Evolutionary conservation across 495 filamentous ascomycete species (phyloP).

Genomic region (Aspergillus leporis): DNA sequence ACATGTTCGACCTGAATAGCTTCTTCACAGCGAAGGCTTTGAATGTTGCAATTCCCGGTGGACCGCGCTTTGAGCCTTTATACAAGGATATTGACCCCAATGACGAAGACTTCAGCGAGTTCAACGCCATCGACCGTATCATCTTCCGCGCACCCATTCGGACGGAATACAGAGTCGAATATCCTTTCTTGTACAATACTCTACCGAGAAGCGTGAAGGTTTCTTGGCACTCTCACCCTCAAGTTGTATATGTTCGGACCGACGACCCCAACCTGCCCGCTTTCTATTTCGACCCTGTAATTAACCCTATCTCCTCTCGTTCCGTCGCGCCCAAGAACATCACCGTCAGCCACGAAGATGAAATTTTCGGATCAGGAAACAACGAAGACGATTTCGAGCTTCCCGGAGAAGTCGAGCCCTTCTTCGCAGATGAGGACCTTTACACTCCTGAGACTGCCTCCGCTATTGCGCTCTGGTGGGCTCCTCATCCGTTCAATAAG

Average conservation of each 20-base stretch:
- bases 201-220: slow-evolving; percentile 92
- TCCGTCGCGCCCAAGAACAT: slow-evolving; percentile 95
- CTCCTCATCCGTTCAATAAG: slow-evolving; percentile 93
- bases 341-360: slow-evolving; percentile 89
- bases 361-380: slow-evolving; percentile 84
- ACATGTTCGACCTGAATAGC: slow-evolving; percentile 95
- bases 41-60: slow-evolving; percentile 95
- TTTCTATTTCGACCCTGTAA: slow-evolving; percentile 96
- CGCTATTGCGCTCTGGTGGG: slow-evolving; percentile 97
- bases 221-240: slow-evolving; percentile 91
- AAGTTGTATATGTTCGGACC: slow-evolving; percentile 84
- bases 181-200: slow-evolving; percentile 94
- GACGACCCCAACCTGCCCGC: slow-evolving; percentile 90
- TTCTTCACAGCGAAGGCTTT: slow-evolving; percentile 96
- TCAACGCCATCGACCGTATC: slow-evolving; percentile 99
- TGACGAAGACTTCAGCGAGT: slow-evolving; percentile 99
- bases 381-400: slow-evolving; percentile 90
- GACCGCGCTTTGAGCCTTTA: slow-evolving; percentile 93
- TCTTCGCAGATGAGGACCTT: slow-evolving; percentile 86
- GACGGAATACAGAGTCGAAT: slow-evolving; percentile 94
- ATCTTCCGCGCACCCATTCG: slow-evolving; percentile 96
- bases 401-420: slow-evolving; percentile 78
- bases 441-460: slow-evolving; percentile 88
- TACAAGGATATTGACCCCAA: slow-evolving; percentile 99
- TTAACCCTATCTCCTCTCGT: slow-evolving; percentile 96